Evolutionary conservation across 805 yeast species (phyloP).

Genomic region (Kluyveromyces wickerhamii): DNA sequence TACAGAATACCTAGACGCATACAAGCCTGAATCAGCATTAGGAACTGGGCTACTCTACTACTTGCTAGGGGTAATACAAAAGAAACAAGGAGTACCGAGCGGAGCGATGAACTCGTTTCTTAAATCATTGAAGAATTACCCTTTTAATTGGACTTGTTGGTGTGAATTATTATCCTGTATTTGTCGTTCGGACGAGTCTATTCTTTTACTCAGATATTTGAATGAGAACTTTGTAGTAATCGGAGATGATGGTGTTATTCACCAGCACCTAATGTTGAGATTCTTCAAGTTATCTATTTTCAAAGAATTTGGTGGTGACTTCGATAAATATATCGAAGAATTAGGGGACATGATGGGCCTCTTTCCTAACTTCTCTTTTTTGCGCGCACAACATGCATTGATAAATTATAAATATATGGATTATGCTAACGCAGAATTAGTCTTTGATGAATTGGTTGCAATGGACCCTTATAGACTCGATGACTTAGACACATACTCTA

Average conservation of each 20-base stretch:
- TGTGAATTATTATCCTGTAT: slow-evolving; percentile 61
- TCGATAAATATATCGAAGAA: slow-evolving; percentile 42
- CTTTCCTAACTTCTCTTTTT: slow-evolving; percentile 67
- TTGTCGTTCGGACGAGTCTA: slow-evolving; percentile 54
- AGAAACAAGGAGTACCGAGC: slow-evolving; percentile 45
- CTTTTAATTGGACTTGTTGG: slow-evolving; percentile 95
- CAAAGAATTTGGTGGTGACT: slow-evolving; percentile 75
- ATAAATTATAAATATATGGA: slow-evolving; percentile 80
- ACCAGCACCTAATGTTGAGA: slow-evolving; percentile 32
- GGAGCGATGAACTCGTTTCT: slow-evolving; percentile 56
- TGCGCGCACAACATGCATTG: slow-evolving; percentile 76
- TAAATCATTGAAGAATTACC: slow-evolving; percentile 56
- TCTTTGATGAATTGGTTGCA: slow-evolving; percentile 66
- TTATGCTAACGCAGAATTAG: slow-evolving; percentile 66
- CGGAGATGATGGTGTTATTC: slow-evolving; percentile 1
- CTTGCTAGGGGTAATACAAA: slow-evolving; percentile 60
- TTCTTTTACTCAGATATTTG: slow-evolving; percentile 32
- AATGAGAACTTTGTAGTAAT: slow-evolving; percentile 20
- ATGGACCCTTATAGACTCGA: slow-evolving; percentile 83
- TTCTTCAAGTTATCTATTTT: slow-evolving; percentile 59
- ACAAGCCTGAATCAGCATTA: slow-evolving; percentile 18
- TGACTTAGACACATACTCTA: slow-evolving; percentile 89
- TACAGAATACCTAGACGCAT: slow-evolving; percentile 15
- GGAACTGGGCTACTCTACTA: slow-evolving; percentile 56
- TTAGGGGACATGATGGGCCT: slow-evolving; percentile 41